Evolutionary conservation across 192 early-diverging fungal species (phyloP).

Genomic region (Piromyces finnis): DNA sequence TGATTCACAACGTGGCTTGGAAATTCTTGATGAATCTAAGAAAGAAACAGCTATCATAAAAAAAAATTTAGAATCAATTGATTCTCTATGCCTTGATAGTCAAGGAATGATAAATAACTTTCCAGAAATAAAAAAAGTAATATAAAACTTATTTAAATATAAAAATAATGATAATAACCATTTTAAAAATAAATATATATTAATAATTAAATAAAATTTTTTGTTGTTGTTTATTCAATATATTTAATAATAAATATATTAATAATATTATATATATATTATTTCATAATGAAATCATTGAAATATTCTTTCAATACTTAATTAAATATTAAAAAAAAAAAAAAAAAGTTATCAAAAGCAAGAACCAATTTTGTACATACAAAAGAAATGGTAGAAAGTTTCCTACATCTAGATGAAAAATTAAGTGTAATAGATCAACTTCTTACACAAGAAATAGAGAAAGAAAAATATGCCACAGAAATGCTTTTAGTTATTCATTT

Average conservation of each 20-base stretch:
- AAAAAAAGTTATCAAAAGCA: conserved; percentile 57
- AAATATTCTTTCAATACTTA: too few species aligned
- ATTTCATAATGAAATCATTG: too few species aligned
- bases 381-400: conserved; percentile 65
- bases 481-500: conserved; percentile 79
- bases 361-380: conserved; percentile 91
- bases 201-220: too few species aligned
- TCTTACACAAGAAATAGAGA: conserved; percentile 43
- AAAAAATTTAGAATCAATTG: conserved; percentile 62
- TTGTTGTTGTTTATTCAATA: too few species aligned
- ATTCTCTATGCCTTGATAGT: conserved; percentile 67
- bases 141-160: background rate
- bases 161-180: background rate
- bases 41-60: conserved; percentile 43
- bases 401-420: conserved; percentile 71
- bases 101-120: conserved; percentile 80
- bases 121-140: conserved; percentile 70
- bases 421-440: conserved; percentile 49
- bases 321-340: too few species aligned
- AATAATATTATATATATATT: too few species aligned
- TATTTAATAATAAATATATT: too few species aligned
- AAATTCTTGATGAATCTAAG: conserved; percentile 45
- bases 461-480: conserved; percentile 47
- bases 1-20: conserved; percentile 71
- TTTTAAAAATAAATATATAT: background rate